phyloP scores from a whole-genome alignment of 768 basidiomycete genomes.

The Fistulinella prunicolor region DNA sequence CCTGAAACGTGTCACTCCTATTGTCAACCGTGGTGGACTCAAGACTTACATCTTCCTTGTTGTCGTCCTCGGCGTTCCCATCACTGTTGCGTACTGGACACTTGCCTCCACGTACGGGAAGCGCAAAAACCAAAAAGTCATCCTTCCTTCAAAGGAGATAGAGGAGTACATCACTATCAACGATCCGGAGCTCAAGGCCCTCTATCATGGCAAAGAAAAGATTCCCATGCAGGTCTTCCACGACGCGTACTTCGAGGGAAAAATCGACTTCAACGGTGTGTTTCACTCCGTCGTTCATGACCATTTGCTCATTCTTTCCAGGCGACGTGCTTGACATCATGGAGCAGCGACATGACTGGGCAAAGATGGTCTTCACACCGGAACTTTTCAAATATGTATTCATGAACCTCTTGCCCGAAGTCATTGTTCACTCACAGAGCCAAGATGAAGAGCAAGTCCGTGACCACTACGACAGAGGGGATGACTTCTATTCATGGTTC shows the following conservation, averaged over 20 bases:
- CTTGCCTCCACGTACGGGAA: constrained; percentile 78
- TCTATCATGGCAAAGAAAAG: constrained; percentile 82
- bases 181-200: constrained; percentile 72
- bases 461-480: constrained; percentile 93
- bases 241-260: constrained; percentile 95
- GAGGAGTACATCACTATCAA: constrained; percentile 91
- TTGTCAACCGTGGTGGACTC: constrained; percentile 81
- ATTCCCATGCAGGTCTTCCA: constrained; percentile 98
- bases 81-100: constrained; percentile 86
- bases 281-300: neutral
- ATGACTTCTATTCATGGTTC: constrained; percentile 91
- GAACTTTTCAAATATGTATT: constrained; percentile 95
- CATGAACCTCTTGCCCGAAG: constrained; percentile 84
- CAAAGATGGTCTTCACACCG: constrained; percentile 84
- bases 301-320: constrained; percentile 27
- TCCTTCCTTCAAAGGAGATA: constrained; percentile 79
- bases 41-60: constrained; percentile 84
- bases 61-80: constrained; percentile 69
- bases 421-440: constrained; percentile 82
- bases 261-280: constrained; percentile 93
- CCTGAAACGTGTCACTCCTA: constrained; percentile 75
- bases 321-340: constrained; percentile 92
- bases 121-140: constrained; percentile 81
- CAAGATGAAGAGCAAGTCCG: constrained; percentile 97
- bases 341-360: constrained; percentile 96